Evolutionary conservation across 306 rosid genomes (phyloP).

Genomic region (Cucumis cinereus): DNA sequence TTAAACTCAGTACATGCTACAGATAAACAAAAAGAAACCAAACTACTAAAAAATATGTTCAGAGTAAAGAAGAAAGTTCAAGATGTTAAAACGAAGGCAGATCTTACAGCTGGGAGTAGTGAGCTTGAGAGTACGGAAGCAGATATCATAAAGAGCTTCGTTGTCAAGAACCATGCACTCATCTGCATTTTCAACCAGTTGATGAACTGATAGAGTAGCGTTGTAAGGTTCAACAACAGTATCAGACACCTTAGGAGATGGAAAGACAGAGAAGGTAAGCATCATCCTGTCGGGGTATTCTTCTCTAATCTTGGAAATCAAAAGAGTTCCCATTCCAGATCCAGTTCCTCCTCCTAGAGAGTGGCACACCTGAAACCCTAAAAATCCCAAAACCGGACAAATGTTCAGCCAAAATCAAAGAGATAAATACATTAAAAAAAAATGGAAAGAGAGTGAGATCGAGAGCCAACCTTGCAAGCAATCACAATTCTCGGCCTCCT

Average conservation of each 20-base stretch:
- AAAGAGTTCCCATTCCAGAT: slow-evolving; percentile 70
- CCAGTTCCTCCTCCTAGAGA: slow-evolving; percentile 78
- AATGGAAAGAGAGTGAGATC: neutral
- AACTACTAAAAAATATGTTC: neutral
- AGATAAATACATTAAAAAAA: neutral
- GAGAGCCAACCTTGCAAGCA: slow-evolving; percentile 44
- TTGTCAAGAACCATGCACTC: slow-evolving; percentile 73
- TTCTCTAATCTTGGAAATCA: slow-evolving; percentile 64
- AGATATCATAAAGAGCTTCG: slow-evolving; percentile 62
- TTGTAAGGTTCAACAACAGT: slow-evolving; percentile 76
- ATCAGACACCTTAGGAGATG: slow-evolving; percentile 42
- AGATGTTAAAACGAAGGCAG: neutral
- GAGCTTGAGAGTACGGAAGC: slow-evolving; percentile 74
- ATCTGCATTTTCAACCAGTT: slow-evolving; percentile 66
- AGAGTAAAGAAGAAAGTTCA: neutral
- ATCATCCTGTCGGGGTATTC: slow-evolving; percentile 63
- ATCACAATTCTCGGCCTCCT: slow-evolving; percentile 71
- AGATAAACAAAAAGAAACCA: neutral
- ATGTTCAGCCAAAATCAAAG: neutral
- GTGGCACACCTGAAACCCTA: slow-evolving; percentile 71
- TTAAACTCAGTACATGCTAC: neutral
- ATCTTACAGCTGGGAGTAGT: slow-evolving; percentile 71
- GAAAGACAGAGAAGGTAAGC: slow-evolving; percentile 60
- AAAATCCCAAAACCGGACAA: neutral
- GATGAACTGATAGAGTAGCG: slow-evolving; percentile 66